Conservation (phyloP, 2,329 filamentous ascomycete species). For the Venturia effusa region DNA sequence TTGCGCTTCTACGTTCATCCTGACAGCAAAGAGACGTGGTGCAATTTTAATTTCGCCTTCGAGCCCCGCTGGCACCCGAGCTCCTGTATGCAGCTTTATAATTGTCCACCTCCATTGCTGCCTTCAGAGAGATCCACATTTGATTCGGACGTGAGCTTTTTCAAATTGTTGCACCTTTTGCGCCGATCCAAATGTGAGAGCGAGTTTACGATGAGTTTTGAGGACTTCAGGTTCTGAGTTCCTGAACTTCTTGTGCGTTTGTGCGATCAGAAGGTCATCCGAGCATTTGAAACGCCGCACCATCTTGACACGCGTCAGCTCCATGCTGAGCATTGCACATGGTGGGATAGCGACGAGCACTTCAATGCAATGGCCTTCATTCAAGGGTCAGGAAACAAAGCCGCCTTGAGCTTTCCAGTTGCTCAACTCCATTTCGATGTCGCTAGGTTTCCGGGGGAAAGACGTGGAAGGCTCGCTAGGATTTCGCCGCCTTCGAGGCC, state of each 20-base stretch:
- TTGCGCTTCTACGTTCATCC: background rate
- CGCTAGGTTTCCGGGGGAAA: background rate
- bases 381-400: background rate
- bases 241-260: background rate
- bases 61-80: background rate
- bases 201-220: background rate
- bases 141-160: too few relatives aligned
- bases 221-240: background rate
- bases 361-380: background rate
- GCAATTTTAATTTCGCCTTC: background rate
- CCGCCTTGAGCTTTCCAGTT: background rate
- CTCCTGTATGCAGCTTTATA: background rate
- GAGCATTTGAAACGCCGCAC: background rate
- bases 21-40: background rate
- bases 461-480: too few relatives aligned
- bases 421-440: background rate
- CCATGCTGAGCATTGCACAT: background rate
- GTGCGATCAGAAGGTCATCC: background rate
- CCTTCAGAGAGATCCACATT: background rate
- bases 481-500: too few relatives aligned
- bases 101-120: background rate
- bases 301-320: background rate
- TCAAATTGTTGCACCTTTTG: background rate
- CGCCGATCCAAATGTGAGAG: background rate
- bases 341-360: background rate